These are phyloP conservation scores for Annona squamosa DNA, from an alignment of 164 flowering plant genomes.

Conservation along the genomic window DNA sequence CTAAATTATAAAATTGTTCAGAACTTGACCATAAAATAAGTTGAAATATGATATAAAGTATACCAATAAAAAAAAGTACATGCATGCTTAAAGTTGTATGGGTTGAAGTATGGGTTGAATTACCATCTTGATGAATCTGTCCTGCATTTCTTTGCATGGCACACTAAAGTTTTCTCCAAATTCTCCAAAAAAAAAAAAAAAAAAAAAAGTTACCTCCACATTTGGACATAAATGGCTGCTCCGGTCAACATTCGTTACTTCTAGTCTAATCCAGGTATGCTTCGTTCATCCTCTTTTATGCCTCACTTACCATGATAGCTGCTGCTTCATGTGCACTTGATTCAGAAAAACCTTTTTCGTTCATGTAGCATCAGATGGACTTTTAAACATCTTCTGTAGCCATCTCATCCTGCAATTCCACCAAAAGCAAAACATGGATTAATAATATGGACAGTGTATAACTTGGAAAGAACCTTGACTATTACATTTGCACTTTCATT, in stretches of 20 bases:
- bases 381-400: background rate
- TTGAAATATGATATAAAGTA: no score
- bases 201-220: background rate
- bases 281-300: constrained; percentile 1
- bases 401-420: background rate
- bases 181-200: no score
- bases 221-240: background rate
- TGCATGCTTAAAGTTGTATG: background rate
- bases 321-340: background rate
- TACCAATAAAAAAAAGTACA: no score
- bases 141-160: background rate
- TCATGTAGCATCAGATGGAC: constrained; percentile 2
- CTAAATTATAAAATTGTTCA: no score
- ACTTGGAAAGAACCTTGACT: no score
- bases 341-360: background rate
- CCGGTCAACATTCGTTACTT: background rate
- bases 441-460: no score
- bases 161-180: background rate
- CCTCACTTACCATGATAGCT: background rate
- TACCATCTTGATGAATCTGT: background rate
- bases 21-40: no score
- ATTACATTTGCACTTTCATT: no score
- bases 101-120: background rate
- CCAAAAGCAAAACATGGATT: no score
- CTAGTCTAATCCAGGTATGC: background rate